These are phyloP conservation scores for Sechiopsis laciniata DNA, from an alignment of 306 rosid genomes.

Conservation along the genomic window DNA sequence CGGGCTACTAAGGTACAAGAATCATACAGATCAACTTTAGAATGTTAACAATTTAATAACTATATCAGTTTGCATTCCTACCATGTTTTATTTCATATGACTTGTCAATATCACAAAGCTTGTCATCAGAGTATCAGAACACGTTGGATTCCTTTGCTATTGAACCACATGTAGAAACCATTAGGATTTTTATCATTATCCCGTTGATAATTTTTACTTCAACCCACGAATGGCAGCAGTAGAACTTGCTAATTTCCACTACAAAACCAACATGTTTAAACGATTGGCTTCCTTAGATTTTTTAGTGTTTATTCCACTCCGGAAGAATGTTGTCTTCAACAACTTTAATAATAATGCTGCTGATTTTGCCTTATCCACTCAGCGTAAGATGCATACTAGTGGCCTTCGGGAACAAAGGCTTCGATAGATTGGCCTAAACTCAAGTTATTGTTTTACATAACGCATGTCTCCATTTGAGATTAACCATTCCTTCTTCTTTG, in stretches of 20 bases:
- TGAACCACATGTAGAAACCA: not conserved
- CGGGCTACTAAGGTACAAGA: not conserved
- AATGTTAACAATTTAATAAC: not conserved
- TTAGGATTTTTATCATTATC: not conserved
- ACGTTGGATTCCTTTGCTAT: not conserved
- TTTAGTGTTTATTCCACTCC: constrained; percentile 7
- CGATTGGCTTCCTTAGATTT: not conserved
- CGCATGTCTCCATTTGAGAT: too few species aligned
- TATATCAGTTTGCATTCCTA: not conserved
- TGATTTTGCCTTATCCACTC: not conserved
- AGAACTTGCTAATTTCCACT: constrained; percentile 8
- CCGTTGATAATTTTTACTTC: not conserved
- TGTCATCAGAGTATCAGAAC: not conserved
- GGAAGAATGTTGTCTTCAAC: not conserved
- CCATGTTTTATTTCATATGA: not conserved
- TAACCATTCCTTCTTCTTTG: too few species aligned
- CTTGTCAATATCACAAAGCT: not conserved
- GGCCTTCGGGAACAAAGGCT: too few species aligned
- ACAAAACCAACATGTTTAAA: not conserved
- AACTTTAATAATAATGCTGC: not conserved
- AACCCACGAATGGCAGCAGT: not conserved
- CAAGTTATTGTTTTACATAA: too few species aligned
- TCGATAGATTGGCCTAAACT: too few species aligned
- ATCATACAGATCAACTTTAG: not conserved
- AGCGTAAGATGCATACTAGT: not conserved